Evolutionary conservation across 2,329 filamentous ascomycete genomes (phyloP).

Genomic region (Rhinocladiella similis): DNA sequence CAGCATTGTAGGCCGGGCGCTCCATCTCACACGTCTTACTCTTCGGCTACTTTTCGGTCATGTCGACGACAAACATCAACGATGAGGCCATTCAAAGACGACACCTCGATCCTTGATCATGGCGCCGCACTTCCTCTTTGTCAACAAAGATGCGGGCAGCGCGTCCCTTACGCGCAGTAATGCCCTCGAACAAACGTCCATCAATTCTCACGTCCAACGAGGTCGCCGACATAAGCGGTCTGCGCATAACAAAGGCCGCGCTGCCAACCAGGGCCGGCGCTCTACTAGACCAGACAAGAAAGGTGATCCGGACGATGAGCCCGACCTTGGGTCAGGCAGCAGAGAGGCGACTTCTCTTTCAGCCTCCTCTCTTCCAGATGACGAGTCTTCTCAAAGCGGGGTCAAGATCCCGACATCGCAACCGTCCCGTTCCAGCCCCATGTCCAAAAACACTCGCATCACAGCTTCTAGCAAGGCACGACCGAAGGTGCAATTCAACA

Average conservation of each 20-base stretch:
- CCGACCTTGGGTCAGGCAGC: not conserved
- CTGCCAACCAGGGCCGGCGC: constrained; percentile 6
- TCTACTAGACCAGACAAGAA: not conserved
- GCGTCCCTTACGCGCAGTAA: constrained; percentile 24
- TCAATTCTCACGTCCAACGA: constrained; percentile 27
- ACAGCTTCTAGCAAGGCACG: not conserved
- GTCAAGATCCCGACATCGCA: not conserved
- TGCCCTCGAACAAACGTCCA: constrained; percentile 22
- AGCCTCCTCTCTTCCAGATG: not conserved
- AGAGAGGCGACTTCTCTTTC: not conserved
- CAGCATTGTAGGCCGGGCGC: too few relatives aligned
- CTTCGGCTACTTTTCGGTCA: constrained; percentile 5
- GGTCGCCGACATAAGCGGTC: constrained; percentile 22
- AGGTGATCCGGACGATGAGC: not conserved
- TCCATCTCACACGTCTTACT: not conserved
- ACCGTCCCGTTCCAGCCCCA: constrained; percentile 5
- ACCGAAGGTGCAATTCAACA: not conserved
- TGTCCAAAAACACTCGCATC: not conserved
- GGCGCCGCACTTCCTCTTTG: constrained; percentile 25
- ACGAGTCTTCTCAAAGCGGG: not conserved
- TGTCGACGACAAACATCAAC: constrained; percentile 6
- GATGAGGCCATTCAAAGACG: constrained; percentile 16
- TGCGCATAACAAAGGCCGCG: constrained; percentile 12
- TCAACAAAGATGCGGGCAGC: constrained; percentile 27
- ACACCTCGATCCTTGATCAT: constrained; percentile 11